Percentiles rank a stretch among this genome's conserved stretches.
Evolutionary conservation across 2,329 filamentous ascomycete species (phyloP).

Genomic region (Sclerotinia borealis): DNA sequence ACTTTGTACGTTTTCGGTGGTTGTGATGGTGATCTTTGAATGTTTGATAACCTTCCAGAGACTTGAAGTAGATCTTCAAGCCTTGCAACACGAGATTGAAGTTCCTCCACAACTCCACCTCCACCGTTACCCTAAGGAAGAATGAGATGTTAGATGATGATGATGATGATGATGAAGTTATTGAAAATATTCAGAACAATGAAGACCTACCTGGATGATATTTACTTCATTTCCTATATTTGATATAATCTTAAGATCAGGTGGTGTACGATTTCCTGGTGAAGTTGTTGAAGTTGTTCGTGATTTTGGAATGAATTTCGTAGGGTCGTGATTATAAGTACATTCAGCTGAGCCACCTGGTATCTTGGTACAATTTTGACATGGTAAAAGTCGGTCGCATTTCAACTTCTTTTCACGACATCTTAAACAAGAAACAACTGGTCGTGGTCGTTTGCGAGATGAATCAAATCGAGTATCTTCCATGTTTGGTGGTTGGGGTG

Average conservation of each 20-base stretch:
- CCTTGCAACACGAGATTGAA: slow-evolving; percentile 10
- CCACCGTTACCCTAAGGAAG: neutral
- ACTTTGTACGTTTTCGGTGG: neutral
- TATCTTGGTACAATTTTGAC: slow-evolving; percentile 40
- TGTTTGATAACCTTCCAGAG: neutral
- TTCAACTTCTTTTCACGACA: slow-evolving; percentile 59
- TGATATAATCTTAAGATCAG: neutral
- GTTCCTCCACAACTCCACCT: slow-evolving; percentile 3
- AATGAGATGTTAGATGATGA: neutral
- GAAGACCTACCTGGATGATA: neutral
- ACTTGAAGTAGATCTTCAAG: slow-evolving; percentile 10
- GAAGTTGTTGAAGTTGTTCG: neutral
- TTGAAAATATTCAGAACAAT: neutral
- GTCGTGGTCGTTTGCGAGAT: slow-evolving; percentile 20
- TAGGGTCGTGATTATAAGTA: slow-evolving; percentile 12
- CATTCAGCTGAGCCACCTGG: slow-evolving; percentile 11
- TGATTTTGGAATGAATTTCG: neutral
- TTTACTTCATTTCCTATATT: neutral
- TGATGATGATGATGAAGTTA: neutral
- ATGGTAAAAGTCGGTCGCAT: slow-evolving; percentile 52
- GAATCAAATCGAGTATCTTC: slow-evolving; percentile 11
- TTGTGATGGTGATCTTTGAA: neutral
- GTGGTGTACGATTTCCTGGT: neutral
- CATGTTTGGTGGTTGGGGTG: neutral
- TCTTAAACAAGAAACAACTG: slow-evolving; percentile 47